Base-by-base conservation (phyloP, 2,329 filamentous ascomycete genomes). In the Oidium heveae region DNA sequence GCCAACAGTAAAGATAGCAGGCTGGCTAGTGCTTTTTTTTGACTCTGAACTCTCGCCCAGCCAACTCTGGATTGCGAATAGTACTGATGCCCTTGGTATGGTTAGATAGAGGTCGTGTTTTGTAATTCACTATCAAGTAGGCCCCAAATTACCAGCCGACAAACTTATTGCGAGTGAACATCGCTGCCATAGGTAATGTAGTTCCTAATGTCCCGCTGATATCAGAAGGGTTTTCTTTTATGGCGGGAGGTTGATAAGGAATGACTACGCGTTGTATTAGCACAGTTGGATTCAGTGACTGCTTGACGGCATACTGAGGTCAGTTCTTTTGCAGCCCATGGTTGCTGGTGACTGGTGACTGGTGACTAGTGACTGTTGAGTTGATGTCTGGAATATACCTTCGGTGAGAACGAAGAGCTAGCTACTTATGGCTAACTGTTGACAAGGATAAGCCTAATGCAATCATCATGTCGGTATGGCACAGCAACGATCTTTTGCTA, bases 121-220 rank as follows among this genome's bases (percentile, higher is more conserved):
- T 13, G 6, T 37, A 16, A 16, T 15, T 18, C 15, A n/a, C 43
- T 71, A 33, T 18, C 34, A 4, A 32, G 18, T 44, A 15, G 28
- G 28, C 7, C 4, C 28, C 28, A 49, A 36, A 53, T 57, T 68
- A 78, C 76, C 78, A 82, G 64, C 78, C 78, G 56, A 82, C 70
- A 63, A 77, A 91, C 75, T 85, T 84, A 71, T 94, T 94, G 61
- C 87, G 77, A 62, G 84, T 91, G 66, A 94, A 91, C 75, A 94
- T 93, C 59, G 88, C 88, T 56, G 86, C 87, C 89, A 95, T 95
- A 56, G 89, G 89, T 65, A 96, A 73, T 37, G 88, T 93, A 64
- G 82, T 89, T 32, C 75, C 71, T 55, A 81, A 64, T 32, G 74
- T 86, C 68, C 83, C 82, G 54, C 77, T 73, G 67, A 94, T 76